A percentile compares a stretch with the other conserved stretches of the same genome.
phyloP scores from a whole-genome alignment of 2,329 filamentous ascomycete genomes.

The Blastomyces emzantsi region DNA sequence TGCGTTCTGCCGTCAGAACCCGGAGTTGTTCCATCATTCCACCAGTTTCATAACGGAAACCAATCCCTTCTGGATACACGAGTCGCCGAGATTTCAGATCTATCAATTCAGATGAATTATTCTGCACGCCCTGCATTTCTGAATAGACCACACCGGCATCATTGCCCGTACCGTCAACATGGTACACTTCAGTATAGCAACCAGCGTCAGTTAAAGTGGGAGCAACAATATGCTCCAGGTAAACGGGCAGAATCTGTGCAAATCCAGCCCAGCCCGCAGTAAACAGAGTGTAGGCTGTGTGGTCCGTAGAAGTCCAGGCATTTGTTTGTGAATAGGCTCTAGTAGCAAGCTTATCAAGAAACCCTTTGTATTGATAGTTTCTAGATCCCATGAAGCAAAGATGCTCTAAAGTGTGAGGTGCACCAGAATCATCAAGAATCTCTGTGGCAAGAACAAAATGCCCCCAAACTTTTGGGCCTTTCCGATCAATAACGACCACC shows the following conservation, averaged over 20 bases:
- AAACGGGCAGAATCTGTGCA: conserved; percentile 85
- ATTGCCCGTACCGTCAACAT: conserved; percentile 85
- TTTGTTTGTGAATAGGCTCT: conserved; percentile 91
- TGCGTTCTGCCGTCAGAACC: conserved; percentile 75
- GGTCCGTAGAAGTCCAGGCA: conserved; percentile 93
- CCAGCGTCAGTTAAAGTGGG: conserved; percentile 88
- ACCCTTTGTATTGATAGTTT: conserved; percentile 87
- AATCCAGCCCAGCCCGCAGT: conserved; percentile 97
- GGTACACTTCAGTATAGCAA: conserved; percentile 93
- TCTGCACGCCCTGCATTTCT: conserved; percentile 95
- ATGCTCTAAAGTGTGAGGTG: conserved; percentile 79
- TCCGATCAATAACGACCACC: conserved; percentile 80
- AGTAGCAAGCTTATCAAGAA: conserved; percentile 88
- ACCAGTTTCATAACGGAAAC: conserved; percentile 96
- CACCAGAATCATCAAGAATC: conserved; percentile 93
- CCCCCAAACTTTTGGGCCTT: conserved; percentile 89
- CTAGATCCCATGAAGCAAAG: conserved; percentile 84
- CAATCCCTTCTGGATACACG: conserved; percentile 79
- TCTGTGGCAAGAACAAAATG: conserved; percentile 96
- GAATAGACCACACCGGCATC: conserved; percentile 98
- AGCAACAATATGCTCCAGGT: conserved; percentile 86
- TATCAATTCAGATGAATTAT: conserved; percentile 75
- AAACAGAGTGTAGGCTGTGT: conserved; percentile 92
- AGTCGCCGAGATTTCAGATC: conserved; percentile 70
- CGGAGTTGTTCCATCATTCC: conserved; percentile 91